Conservation (phyloP, 163 green algal genomes). For the Chlorella variabilis region DNA sequence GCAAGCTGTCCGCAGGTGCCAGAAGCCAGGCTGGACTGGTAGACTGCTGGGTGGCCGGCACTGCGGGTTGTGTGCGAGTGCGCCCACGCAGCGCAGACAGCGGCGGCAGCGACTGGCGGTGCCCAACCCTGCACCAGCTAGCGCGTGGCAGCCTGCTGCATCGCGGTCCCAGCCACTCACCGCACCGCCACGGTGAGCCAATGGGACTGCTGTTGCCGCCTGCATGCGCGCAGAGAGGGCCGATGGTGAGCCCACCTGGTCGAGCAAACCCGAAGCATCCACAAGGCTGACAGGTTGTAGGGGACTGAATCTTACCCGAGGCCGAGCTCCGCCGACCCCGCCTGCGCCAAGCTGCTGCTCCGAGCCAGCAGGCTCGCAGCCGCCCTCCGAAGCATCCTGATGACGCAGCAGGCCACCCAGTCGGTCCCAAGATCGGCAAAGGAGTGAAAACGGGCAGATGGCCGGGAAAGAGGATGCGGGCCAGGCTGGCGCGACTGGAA, state of each 20-base stretch:
- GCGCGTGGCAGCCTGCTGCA: background rate
- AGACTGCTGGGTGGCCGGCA: too few species aligned
- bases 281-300: background rate
- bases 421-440: too few species aligned
- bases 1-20: too few species aligned
- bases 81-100: too few species aligned
- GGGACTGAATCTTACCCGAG: background rate
- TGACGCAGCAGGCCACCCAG: too few species aligned
- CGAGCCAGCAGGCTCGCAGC: slow-evolving; percentile 24
- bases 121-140: background rate
- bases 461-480: too few species aligned
- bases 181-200: slow-evolving; percentile 11
- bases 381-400: slow-evolving; percentile 30
- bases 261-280: slow-evolving; percentile 23
- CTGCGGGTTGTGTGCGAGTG: too few species aligned
- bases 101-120: too few species aligned
- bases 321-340: slow-evolving; percentile 9
- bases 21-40: too few species aligned
- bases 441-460: too few species aligned
- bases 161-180: background rate
- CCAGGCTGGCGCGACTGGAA: too few species aligned
- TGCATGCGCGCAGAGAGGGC: background rate
- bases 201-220: slow-evolving; percentile 14
- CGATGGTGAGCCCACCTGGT: background rate
- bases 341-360: slow-evolving; percentile 7